A percentile compares a stretch with the other conserved stretches of the same genome.
phyloP scores from a whole-genome alignment of 73 alveolate species.

The Breviolum minutum region DNA sequence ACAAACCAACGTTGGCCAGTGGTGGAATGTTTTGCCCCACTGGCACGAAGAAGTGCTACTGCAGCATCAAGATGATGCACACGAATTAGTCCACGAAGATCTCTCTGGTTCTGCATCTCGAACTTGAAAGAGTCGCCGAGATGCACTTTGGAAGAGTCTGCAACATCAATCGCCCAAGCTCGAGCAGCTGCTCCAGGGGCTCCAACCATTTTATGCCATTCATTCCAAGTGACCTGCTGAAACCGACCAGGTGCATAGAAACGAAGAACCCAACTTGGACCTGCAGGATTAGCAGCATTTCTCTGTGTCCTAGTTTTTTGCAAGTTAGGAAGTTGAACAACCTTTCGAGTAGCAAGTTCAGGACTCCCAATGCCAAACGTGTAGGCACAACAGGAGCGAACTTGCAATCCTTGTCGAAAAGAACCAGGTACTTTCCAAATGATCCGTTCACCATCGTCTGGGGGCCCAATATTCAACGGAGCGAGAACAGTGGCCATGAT shows the following conservation, averaged over 20 bases:
- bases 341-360: neutral
- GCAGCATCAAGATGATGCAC: neutral
- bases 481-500: neutral
- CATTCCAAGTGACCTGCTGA: neutral
- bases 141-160: neutral
- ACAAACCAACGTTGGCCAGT: neutral
- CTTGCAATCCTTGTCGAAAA: neutral
- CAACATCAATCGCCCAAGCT: neutral
- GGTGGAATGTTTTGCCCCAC: neutral
- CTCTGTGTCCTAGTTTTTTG: neutral
- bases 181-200: neutral
- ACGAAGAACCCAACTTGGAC: neutral
- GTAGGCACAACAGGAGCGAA: neutral
- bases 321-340: neutral
- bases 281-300: neutral
- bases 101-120: neutral
- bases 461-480: neutral
- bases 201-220: neutral
- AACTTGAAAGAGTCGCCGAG: neutral
- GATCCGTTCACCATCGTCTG: neutral
- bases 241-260: neutral
- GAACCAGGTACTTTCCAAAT: neutral
- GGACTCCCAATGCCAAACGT: neutral
- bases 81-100: neutral
- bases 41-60: neutral